These are phyloP conservation scores for Oxyria digyna DNA, from an alignment of 148 eudicot genomes.

Conservation along the genomic window DNA sequence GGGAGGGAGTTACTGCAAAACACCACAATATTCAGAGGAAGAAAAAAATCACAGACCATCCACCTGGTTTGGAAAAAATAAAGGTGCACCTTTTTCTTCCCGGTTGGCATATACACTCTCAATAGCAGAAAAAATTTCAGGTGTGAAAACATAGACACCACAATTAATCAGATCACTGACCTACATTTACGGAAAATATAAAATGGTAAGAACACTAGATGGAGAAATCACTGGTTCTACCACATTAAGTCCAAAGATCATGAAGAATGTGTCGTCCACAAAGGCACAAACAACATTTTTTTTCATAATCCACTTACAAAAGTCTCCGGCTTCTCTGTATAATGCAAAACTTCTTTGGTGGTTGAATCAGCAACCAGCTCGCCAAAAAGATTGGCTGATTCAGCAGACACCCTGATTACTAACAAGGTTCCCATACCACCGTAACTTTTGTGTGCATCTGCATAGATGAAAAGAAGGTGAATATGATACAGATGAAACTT, in stretches of 20 bases:
- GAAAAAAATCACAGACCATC: neutral
- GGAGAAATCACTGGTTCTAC: neutral
- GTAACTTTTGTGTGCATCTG: constrained; percentile 67
- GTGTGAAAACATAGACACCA: constrained; percentile 82
- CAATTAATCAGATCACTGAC: constrained; percentile 63
- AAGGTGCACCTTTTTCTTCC: constrained; percentile 59
- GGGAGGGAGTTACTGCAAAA: constrained; percentile 38
- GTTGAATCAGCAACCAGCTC: constrained; percentile 81
- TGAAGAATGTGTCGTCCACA: neutral
- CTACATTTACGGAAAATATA: neutral
- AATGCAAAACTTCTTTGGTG: constrained; percentile 81
- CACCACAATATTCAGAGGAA: neutral
- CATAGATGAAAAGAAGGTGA: neutral
- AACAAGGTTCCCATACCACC: constrained; percentile 86
- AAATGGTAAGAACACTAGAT: neutral
- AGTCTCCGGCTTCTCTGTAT: constrained; percentile 96
- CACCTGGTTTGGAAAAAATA: neutral
- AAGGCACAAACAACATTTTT: neutral
- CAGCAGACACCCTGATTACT: constrained; percentile 90
- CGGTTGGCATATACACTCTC: constrained; percentile 41
- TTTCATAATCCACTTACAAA: constrained; percentile 53
- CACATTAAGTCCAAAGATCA: constrained; percentile 2
- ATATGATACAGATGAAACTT: neutral
- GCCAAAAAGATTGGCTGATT: constrained; percentile 88
- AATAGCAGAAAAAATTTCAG: constrained; percentile 55